A percentile compares a stretch with the other conserved stretches of the same genome.
Conservation (phyloP, 768 basidiomycete species). For the Trametes sanguinea region DNA sequence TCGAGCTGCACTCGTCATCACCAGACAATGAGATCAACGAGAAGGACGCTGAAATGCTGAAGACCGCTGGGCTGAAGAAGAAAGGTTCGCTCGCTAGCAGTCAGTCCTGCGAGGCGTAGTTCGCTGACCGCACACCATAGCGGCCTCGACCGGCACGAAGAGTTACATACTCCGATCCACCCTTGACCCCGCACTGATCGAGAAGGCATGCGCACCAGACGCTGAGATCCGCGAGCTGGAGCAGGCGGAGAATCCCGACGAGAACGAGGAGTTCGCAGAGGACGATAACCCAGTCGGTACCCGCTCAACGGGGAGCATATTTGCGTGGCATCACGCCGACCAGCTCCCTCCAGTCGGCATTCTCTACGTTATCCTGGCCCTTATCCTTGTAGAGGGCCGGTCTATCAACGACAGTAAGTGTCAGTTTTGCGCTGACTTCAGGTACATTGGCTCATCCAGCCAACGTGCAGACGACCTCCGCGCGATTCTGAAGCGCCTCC, state of each 20-base stretch:
- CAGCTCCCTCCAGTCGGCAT: constrained; percentile 72
- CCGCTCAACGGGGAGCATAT: constrained; percentile 63
- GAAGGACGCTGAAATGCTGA: constrained; percentile 46
- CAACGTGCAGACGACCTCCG: constrained; percentile 67
- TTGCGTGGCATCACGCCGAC: constrained; percentile 71
- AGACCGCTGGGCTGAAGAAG: constrained; percentile 63
- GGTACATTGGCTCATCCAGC: neutral
- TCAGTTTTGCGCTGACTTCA: neutral
- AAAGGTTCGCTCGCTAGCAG: constrained; percentile 47
- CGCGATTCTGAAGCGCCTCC: constrained; percentile 66
- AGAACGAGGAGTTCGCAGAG: constrained; percentile 49
- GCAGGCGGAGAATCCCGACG: constrained; percentile 48
- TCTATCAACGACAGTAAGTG: constrained; percentile 72
- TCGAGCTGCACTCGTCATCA: constrained; percentile 71
- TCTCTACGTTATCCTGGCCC: constrained; percentile 76
- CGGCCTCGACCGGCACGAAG: constrained; percentile 63
- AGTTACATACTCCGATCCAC: constrained; percentile 82
- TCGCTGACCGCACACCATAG: constrained; percentile 32
- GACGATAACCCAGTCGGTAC: constrained; percentile 48
- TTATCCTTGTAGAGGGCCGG: constrained; percentile 82
- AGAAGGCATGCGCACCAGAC: constrained; percentile 55
- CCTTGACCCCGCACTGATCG: constrained; percentile 63
- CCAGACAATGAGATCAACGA: constrained; percentile 51
- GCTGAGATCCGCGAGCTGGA: constrained; percentile 45
- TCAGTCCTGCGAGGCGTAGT: no score